These are phyloP conservation scores for Tremella mesenterica DNA, from an alignment of 768 basidiomycete species.

Conservation along the genomic window DNA sequence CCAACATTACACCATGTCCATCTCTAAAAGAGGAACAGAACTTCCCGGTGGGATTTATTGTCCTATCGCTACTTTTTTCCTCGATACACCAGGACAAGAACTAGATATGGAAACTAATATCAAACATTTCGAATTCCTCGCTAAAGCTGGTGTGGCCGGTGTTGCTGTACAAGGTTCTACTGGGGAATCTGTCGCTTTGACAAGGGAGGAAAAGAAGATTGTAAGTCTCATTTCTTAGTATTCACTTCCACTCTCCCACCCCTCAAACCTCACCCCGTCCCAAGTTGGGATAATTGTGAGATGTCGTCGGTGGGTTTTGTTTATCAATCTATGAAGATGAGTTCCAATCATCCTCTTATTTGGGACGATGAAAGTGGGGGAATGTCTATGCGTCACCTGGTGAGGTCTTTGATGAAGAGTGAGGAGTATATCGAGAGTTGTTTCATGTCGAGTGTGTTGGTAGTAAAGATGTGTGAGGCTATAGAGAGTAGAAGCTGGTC, in stretches of 20 bases:
- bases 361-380: neutral
- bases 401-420: too few species aligned
- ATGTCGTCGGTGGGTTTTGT: too few species aligned
- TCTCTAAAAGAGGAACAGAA: neutral
- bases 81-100: conserved; percentile 37
- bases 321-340: too few species aligned
- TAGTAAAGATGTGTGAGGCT: too few species aligned
- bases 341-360: too few species aligned
- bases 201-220: conserved; percentile 33
- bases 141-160: conserved; percentile 34
- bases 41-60: conserved; percentile 31
- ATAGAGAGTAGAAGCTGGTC: too few species aligned
- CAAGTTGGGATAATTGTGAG: too few species aligned
- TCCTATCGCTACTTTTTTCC: conserved; percentile 43
- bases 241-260: neutral
- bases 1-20: too few species aligned
- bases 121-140: conserved; percentile 43
- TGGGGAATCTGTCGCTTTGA: conserved; percentile 40
- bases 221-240: conserved; percentile 27
- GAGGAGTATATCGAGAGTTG: too few species aligned
- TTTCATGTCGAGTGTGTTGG: too few species aligned
- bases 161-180: conserved; percentile 39
- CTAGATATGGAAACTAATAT: conserved; percentile 43
- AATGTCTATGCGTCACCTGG: neutral
- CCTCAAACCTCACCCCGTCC: too few species aligned